These are phyloP conservation scores for Plasmodium reichenowi DNA, from an alignment of 169 alveolate species.

Conservation along the genomic window DNA sequence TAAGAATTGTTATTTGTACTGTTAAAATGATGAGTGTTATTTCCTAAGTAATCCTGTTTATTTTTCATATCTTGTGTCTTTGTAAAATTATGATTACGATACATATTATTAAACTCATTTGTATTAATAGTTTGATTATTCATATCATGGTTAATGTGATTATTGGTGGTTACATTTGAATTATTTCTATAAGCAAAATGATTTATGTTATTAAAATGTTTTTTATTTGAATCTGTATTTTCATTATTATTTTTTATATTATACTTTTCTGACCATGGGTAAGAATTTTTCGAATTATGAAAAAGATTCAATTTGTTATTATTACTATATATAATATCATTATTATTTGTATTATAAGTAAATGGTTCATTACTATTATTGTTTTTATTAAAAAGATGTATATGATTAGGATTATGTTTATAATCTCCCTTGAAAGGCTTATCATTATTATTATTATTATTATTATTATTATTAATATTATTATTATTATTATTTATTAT, in stretches of 20 bases:
- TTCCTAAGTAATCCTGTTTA: background rate
- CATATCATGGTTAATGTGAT: background rate
- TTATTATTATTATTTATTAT: background rate
- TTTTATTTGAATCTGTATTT: background rate
- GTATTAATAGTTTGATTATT: background rate
- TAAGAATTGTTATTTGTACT: background rate
- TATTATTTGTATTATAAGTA: background rate
- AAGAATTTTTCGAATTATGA: background rate
- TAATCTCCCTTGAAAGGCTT: background rate
- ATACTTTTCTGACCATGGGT: background rate
- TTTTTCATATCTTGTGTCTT: background rate
- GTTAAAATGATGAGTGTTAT: background rate
- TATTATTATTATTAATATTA: background rate
- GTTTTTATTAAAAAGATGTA: background rate
- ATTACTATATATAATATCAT: background rate
- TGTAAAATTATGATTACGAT: slow-evolving; percentile 9
- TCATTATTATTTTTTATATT: background rate
- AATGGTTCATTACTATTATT: too few species aligned
- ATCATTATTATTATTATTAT: background rate
- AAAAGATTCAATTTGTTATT: background rate
- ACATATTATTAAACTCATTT: background rate
- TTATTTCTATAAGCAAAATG: background rate
- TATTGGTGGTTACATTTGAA: background rate
- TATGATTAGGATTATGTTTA: background rate
- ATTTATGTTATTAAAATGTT: slow-evolving; percentile 4